These are phyloP conservation scores for Globisporangium orthogonon DNA, from an alignment of 352 stramenopile genomes.

Conservation along the genomic window DNA sequence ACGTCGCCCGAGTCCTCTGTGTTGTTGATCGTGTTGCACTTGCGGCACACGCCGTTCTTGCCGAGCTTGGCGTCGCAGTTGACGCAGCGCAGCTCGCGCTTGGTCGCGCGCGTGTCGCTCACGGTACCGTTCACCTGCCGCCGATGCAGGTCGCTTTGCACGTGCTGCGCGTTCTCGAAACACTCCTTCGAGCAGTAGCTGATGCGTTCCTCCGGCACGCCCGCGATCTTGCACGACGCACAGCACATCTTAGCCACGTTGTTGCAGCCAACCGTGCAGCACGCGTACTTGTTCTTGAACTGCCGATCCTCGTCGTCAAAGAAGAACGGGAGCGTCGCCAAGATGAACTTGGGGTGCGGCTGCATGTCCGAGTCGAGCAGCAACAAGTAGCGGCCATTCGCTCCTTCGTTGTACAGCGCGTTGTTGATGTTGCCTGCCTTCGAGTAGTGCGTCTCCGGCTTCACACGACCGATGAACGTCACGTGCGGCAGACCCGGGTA, in stretches of 20 bases:
- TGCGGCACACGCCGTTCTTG: slow-evolving; percentile 67
- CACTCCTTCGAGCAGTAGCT: slow-evolving; percentile 86
- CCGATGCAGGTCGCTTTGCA: slow-evolving; percentile 68
- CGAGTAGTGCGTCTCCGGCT: slow-evolving; percentile 65
- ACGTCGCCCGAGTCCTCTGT: slow-evolving; percentile 25
- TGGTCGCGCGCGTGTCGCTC: slow-evolving; percentile 56
- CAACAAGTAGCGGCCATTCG: slow-evolving; percentile 71
- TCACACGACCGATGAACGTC: slow-evolving; percentile 73
- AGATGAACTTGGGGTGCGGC: slow-evolving; percentile 77
- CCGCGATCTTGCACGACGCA: slow-evolving; percentile 77
- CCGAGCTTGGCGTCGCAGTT: slow-evolving; percentile 68
- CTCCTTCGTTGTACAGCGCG: slow-evolving; percentile 82
- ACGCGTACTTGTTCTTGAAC: slow-evolving; percentile 62
- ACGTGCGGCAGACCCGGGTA: slow-evolving; percentile 78
- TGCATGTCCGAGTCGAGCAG: slow-evolving; percentile 86
- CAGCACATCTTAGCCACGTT: slow-evolving; percentile 85
- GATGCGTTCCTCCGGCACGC: slow-evolving; percentile 76
- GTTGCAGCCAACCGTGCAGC: slow-evolving; percentile 63
- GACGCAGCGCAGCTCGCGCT: slow-evolving; percentile 70
- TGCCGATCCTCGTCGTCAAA: slow-evolving; percentile 77
- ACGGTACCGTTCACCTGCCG: slow-evolving; percentile 79
- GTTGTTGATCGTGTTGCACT: slow-evolving; percentile 64
- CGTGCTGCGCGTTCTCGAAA: slow-evolving; percentile 81
- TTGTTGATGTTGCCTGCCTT: slow-evolving; percentile 91
- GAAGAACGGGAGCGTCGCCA: slow-evolving; percentile 80